phyloP scores from a whole-genome alignment of 1,284 basidiomycete species.

The Peniophora sp. region DNA sequence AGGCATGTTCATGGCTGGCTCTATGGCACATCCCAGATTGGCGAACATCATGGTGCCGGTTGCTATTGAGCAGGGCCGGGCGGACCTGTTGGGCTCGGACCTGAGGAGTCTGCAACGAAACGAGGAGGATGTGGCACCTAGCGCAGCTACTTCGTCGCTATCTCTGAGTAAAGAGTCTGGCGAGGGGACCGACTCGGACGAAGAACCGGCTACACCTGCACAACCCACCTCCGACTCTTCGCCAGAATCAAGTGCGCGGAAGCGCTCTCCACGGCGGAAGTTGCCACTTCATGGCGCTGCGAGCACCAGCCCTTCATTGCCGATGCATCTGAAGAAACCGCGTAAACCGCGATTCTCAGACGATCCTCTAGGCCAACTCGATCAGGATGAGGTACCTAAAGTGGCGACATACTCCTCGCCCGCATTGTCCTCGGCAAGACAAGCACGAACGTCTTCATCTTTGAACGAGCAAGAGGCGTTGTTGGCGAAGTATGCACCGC shows the following conservation, averaged over 20 bases:
- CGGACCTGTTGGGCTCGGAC: constrained; percentile 44
- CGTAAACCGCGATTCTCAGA: constrained; percentile 52
- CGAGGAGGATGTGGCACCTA: constrained; percentile 31
- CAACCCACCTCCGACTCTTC: neutral
- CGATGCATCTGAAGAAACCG: constrained; percentile 43
- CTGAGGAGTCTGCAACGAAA: constrained; percentile 40
- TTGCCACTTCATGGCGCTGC: constrained; percentile 45
- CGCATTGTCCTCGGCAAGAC: constrained; percentile 43
- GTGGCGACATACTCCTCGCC: constrained; percentile 62
- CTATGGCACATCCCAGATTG: constrained; percentile 71
- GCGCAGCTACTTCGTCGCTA: constrained; percentile 12
- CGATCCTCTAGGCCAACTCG: constrained; percentile 68
- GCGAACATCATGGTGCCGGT: constrained; percentile 72
- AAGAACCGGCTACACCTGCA: neutral
- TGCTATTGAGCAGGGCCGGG: constrained; percentile 83
- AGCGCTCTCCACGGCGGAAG: constrained; percentile 28
- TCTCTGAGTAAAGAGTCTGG: constrained; percentile 28
- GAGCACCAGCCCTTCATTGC: constrained; percentile 65
- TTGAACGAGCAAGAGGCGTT: constrained; percentile 42
- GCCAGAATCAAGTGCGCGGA: neutral
- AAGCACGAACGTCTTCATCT: constrained; percentile 34
- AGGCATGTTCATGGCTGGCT: constrained; percentile 73
- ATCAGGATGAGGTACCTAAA: constrained; percentile 24
- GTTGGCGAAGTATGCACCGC: constrained; percentile 57
- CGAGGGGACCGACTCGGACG: constrained; percentile 21